These are phyloP conservation scores for Coccomyxa sp. DNA, from an alignment of 139 green algal genomes.

Conservation along the genomic window DNA sequence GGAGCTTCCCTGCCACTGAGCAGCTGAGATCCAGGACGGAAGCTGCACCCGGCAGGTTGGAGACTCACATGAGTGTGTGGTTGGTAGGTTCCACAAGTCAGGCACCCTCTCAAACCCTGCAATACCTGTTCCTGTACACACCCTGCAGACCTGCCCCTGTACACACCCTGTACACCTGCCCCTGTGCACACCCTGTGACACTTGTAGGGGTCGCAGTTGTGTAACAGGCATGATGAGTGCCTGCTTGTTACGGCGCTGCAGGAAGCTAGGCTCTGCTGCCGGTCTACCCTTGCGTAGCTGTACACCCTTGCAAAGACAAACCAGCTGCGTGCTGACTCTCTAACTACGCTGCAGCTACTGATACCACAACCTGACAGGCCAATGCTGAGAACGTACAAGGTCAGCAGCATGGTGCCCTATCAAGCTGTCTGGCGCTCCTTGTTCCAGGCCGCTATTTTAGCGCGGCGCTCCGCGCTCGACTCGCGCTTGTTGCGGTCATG, in stretches of 20 bases:
- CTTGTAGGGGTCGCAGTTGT: neutral
- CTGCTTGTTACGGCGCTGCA: neutral
- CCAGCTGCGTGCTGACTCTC: neutral
- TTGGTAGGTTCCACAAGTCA: neutral
- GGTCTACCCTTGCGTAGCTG: neutral
- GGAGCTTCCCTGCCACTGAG: neutral
- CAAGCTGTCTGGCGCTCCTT: slow-evolving; percentile 16
- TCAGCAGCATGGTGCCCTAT: neutral
- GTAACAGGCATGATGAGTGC: neutral
- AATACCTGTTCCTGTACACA: slow-evolving; percentile 7
- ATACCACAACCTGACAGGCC: neutral
- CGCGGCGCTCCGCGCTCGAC: slow-evolving; percentile 61
- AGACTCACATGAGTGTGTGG: neutral
- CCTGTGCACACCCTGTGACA: slow-evolving; percentile 8
- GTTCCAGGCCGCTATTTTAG: slow-evolving; percentile 74
- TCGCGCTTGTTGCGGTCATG: slow-evolving; percentile 26
- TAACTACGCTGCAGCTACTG: neutral
- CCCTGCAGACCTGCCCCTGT: neutral
- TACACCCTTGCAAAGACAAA: neutral
- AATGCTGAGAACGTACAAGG: neutral
- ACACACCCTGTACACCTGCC: neutral
- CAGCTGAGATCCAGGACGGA: neutral
- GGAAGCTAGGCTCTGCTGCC: neutral
- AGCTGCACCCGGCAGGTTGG: too few relatives aligned
- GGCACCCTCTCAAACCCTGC: neutral